Conservation (phyloP, 768 basidiomycete species). For the Leccinellum albellum region DNA sequence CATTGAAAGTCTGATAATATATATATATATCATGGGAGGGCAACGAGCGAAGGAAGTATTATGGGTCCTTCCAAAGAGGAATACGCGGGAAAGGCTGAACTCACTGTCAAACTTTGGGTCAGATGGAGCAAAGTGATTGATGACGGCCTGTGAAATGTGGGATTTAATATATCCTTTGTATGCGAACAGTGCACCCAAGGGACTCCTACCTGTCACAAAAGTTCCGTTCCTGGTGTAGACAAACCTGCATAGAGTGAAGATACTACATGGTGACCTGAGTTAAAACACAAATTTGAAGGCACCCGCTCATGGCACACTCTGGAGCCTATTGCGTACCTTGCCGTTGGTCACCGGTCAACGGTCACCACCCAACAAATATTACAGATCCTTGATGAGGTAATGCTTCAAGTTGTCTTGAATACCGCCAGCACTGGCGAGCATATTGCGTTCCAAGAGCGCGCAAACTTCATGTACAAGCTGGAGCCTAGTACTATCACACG, state of each 20-base stretch:
- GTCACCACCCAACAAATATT: background rate
- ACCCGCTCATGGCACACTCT: background rate
- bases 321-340: background rate
- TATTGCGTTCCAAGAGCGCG: background rate
- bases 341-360: background rate
- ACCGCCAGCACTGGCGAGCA: background rate
- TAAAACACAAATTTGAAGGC: background rate
- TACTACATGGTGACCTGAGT: background rate
- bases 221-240: background rate
- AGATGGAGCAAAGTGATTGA: background rate
- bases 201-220: background rate
- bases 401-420: background rate
- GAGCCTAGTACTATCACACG: background rate
- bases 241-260: background rate
- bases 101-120: background rate
- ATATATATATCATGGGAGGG: background rate
- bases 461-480: background rate
- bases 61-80: background rate
- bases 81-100: background rate
- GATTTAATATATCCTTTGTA: background rate
- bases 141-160: background rate
- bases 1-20: background rate
- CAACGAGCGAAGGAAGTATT: background rate
- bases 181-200: background rate
- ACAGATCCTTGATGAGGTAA: background rate